Conservation (phyloP, 2,329 filamentous ascomycete species). For the Fusarium protoensiforme region DNA sequence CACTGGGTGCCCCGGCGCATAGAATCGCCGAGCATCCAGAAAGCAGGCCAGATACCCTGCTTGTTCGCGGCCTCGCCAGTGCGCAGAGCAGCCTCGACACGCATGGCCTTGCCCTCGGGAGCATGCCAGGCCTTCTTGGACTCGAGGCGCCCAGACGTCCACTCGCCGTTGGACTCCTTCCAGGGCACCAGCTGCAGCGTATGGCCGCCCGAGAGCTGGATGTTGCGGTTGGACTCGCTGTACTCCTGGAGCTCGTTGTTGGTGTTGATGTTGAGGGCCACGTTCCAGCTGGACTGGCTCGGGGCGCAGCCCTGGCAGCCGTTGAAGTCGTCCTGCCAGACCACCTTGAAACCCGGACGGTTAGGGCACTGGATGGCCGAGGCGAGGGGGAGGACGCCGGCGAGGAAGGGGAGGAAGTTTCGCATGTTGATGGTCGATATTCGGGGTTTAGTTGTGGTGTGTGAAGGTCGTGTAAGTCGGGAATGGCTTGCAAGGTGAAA, state of each 20-base stretch:
- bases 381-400: slow-evolving; percentile 39
- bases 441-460: background rate
- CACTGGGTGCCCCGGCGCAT: slow-evolving; percentile 58
- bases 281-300: slow-evolving; percentile 57
- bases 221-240: slow-evolving; percentile 55
- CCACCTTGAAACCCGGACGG: slow-evolving; percentile 53
- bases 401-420: slow-evolving; percentile 34
- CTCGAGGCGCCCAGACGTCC: slow-evolving; percentile 64
- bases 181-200: slow-evolving; percentile 64
- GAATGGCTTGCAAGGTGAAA: slow-evolving; percentile 10
- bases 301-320: slow-evolving; percentile 53
- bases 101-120: slow-evolving; percentile 51
- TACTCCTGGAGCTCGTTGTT: slow-evolving; percentile 64
- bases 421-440: slow-evolving; percentile 35
- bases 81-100: slow-evolving; percentile 58
- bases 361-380: slow-evolving; percentile 52
- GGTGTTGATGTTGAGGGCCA: slow-evolving; percentile 55
- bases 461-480: slow-evolving; percentile 12
- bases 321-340: slow-evolving; percentile 60
- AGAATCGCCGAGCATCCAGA: slow-evolving; percentile 62
- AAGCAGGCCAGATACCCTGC: slow-evolving; percentile 64
- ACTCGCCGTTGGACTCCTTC: slow-evolving; percentile 50
- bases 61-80: slow-evolving; percentile 55
- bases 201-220: slow-evolving; percentile 62
- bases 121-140: slow-evolving; percentile 59